phyloP scores from a whole-genome alignment of 176 grass and related monocot genomes.

The Phoenix dactylifera region DNA sequence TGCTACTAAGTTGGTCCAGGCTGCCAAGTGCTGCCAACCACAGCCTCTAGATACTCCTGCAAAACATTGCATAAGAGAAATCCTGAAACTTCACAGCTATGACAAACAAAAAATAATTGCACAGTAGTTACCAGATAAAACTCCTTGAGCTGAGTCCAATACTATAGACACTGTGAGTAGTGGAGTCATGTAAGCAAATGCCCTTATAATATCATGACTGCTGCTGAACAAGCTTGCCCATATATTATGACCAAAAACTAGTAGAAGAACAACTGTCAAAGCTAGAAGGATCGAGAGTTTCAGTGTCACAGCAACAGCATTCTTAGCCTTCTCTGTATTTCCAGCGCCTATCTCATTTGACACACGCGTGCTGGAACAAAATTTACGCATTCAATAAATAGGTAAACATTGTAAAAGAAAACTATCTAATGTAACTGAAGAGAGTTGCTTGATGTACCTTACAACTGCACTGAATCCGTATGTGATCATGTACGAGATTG shows the following conservation, averaged over 20 bases:
- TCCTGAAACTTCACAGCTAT: no score
- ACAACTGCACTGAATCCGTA: constrained; percentile 80
- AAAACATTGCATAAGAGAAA: not conserved
- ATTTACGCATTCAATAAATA: no score
- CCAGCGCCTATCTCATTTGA: constrained; percentile 82
- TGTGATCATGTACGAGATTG: constrained; percentile 50
- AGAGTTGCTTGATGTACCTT: constrained; percentile 31
- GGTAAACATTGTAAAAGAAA: no score
- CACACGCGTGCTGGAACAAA: constrained; percentile 34
- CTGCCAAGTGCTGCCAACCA: constrained; percentile 86
- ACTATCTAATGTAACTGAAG: not conserved
- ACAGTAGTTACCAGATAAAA: constrained; percentile 40
- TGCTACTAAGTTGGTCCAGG: constrained; percentile 74
- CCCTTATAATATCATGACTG: constrained; percentile 37
- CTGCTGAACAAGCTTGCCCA: constrained; percentile 76
- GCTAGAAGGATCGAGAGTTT: constrained; percentile 70
- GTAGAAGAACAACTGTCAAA: constrained; percentile 30
- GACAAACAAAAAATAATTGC: no score
- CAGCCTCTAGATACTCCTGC: constrained; percentile 78
- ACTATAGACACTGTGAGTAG: constrained; percentile 54
- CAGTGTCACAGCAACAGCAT: constrained; percentile 56
- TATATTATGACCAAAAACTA: constrained; percentile 40
- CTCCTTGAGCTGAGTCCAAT: constrained; percentile 71
- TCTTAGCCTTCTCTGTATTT: constrained; percentile 50
- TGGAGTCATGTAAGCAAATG: constrained; percentile 54